These are phyloP conservation scores for Monosporascus sp. DNA, from an alignment of 2,329 filamentous ascomycete species.

Conservation along the genomic window DNA sequence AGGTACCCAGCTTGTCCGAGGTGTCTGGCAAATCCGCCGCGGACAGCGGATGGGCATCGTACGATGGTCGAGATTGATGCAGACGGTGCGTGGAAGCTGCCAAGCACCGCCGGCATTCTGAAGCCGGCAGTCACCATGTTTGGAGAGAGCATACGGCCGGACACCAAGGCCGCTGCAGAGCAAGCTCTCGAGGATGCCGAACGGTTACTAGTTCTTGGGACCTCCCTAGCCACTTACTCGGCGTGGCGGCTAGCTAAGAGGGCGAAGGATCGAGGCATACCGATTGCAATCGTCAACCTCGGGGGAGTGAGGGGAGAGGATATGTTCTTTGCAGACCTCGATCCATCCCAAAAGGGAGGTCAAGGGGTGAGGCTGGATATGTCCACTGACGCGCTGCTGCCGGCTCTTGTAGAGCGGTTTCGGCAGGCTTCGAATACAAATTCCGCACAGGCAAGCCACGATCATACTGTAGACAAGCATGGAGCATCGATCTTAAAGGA, in stretches of 20 bases:
- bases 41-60: slow-evolving; percentile 46
- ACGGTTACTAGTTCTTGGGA: slow-evolving; percentile 74
- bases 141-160: slow-evolving; percentile 72
- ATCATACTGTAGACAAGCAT: slow-evolving; percentile 19
- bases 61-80: slow-evolving; percentile 63
- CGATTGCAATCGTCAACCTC: slow-evolving; percentile 82
- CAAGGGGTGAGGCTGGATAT: slow-evolving; percentile 52
- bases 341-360: slow-evolving; percentile 44
- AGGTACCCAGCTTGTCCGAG: slow-evolving; percentile 83
- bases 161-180: slow-evolving; percentile 72
- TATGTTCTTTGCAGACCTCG: slow-evolving; percentile 56
- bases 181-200: slow-evolving; percentile 71
- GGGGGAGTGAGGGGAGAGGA: slow-evolving; percentile 79
- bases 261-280: slow-evolving; percentile 76
- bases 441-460: slow-evolving; percentile 8
- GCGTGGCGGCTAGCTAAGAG: slow-evolving; percentile 85
- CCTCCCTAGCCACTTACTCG: slow-evolving; percentile 89
- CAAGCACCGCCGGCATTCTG: slow-evolving; percentile 68
- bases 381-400: slow-evolving; percentile 52
- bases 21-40: slow-evolving; percentile 63
- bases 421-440: slow-evolving; percentile 22
- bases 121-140: slow-evolving; percentile 97
- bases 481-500: slow-evolving; percentile 47
- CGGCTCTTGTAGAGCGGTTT: slow-evolving; percentile 49
- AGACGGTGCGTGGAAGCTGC: slow-evolving; percentile 71